A percentile compares a stretch with the other conserved stretches of the same genome.
Evolutionary conservation across 106 monocot species (phyloP).

Genomic region (Platanthera zijinensis): DNA sequence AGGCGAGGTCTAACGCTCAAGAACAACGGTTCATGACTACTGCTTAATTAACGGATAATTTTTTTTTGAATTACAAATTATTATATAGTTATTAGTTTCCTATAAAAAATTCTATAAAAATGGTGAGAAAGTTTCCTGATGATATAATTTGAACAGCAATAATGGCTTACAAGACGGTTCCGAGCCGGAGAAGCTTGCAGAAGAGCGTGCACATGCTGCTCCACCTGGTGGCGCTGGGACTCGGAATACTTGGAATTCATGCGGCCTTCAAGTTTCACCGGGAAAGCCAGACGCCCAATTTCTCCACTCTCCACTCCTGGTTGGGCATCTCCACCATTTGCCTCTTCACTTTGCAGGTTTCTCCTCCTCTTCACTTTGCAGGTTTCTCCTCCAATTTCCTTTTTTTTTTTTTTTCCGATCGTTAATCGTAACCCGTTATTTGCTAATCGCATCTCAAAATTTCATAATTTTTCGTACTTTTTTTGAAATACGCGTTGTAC

Average conservation of each 20-base stretch:
- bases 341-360: slow-evolving; percentile 67
- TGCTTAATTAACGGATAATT: too few species aligned
- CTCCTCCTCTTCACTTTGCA: slow-evolving; percentile 47
- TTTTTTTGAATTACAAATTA: too few species aligned
- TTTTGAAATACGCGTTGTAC: too few species aligned
- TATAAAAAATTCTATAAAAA: too few species aligned
- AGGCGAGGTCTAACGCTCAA: too few species aligned
- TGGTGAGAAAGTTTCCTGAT: background rate
- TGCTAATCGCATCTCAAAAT: too few species aligned
- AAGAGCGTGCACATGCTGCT: slow-evolving; percentile 58
- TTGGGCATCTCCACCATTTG: slow-evolving; percentile 69
- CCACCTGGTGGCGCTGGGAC: slow-evolving; percentile 42
- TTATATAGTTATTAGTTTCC: too few species aligned
- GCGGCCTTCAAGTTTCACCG: slow-evolving; percentile 49
- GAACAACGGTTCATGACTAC: too few species aligned
- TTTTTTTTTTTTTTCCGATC: background rate
- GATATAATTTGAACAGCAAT: slow-evolving; percentile 32
- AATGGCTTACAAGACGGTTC: slow-evolving; percentile 73
- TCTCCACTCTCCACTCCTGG: slow-evolving; percentile 67
- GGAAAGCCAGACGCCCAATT: slow-evolving; percentile 18
- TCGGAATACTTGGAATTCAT: slow-evolving; percentile 43
- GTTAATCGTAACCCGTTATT: too few species aligned
- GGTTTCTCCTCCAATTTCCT: slow-evolving; percentile 17
- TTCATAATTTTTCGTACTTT: too few species aligned
- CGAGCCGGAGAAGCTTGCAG: slow-evolving; percentile 15